These are phyloP conservation scores for Canariomyces notabilis DNA, from an alignment of 2,329 filamentous ascomycete genomes.

Conservation along the genomic window DNA sequence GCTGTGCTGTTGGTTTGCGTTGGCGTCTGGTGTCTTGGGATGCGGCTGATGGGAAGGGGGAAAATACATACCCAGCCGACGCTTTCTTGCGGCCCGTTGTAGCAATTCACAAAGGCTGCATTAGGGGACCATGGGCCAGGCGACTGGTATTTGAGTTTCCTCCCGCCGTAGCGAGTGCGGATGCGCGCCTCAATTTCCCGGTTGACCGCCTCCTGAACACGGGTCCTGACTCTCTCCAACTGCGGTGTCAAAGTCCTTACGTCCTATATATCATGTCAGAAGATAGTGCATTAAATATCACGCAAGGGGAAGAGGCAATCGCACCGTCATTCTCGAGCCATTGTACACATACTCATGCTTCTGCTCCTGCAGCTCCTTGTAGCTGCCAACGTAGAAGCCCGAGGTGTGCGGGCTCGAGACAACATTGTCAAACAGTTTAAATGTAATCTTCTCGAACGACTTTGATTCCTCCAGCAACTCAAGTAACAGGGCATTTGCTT, in stretches of 20 bases:
- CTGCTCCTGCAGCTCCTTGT: slow-evolving; percentile 63
- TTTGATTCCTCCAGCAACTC: slow-evolving; percentile 72
- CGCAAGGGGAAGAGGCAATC: slow-evolving; percentile 15
- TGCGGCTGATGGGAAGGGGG: not conserved
- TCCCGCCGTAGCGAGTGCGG: slow-evolving; percentile 56
- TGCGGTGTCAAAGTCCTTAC: slow-evolving; percentile 71
- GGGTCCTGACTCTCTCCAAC: slow-evolving; percentile 62
- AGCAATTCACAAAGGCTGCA: slow-evolving; percentile 92
- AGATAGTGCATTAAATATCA: not conserved
- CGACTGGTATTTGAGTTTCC: slow-evolving; percentile 74
- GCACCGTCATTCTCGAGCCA: slow-evolving; percentile 62
- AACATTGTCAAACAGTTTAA: slow-evolving; percentile 83
- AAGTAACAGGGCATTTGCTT: slow-evolving; percentile 67
- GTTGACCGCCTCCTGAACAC: slow-evolving; percentile 74
- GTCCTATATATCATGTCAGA: slow-evolving; percentile 44
- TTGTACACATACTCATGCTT: slow-evolving; percentile 83
- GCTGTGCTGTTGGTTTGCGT: slow-evolving; percentile 49
- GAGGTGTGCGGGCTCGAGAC: slow-evolving; percentile 82
- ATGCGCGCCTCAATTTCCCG: slow-evolving; percentile 69
- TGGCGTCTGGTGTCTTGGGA: not conserved
- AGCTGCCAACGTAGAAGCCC: slow-evolving; percentile 74
- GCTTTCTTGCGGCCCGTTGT: slow-evolving; percentile 71
- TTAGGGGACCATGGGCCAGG: slow-evolving; percentile 74
- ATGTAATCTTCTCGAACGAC: slow-evolving; percentile 65
- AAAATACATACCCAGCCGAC: slow-evolving; percentile 61